phyloP scores from a whole-genome alignment of 2,329 filamentous ascomycete species.

The Fusarium transvaalense region DNA sequence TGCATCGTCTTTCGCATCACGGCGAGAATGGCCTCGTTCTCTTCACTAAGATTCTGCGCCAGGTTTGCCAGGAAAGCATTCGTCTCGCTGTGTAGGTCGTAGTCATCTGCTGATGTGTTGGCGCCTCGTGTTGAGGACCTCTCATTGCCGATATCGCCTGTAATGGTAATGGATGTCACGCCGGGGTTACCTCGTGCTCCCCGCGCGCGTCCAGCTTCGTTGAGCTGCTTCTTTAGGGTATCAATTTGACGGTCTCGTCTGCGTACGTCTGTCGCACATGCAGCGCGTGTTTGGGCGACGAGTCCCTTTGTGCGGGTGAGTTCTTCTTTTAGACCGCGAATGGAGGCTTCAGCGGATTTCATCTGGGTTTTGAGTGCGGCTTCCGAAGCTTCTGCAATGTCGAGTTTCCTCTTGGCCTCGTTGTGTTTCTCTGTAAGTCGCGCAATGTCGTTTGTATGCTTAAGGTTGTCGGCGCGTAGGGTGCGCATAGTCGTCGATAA shows the following conservation, averaged over 20 bases:
- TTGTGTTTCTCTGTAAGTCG: conserved; percentile 66
- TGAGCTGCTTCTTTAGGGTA: conserved; percentile 86
- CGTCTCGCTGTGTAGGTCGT: conserved; percentile 86
- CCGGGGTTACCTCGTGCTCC: conserved; percentile 67
- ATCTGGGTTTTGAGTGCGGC: conserved; percentile 76
- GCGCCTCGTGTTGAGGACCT: conserved; percentile 50
- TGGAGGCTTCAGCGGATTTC: conserved; percentile 78
- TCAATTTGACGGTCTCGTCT: conserved; percentile 92
- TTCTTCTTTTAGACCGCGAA: conserved; percentile 86
- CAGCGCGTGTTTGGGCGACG: conserved; percentile 84
- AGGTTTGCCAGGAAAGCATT: conserved; percentile 90
- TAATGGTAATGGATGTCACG: conserved; percentile 68
- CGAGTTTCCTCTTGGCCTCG: conserved; percentile 68
- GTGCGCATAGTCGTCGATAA: conserved; percentile 82
- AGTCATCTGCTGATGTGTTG: conserved; percentile 58
- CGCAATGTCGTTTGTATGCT: conserved; percentile 77
- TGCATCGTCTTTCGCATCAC: conserved; percentile 79
- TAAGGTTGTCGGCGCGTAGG: conserved; percentile 79
- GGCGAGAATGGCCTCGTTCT: conserved; percentile 85
- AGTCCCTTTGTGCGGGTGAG: conserved; percentile 81
- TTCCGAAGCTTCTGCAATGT: conserved; percentile 76
- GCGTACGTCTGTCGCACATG: conserved; percentile 90
- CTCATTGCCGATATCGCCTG: conserved; percentile 66
- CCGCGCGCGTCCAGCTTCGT: conserved; percentile 74
- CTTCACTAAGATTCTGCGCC: conserved; percentile 85